Evolutionary conservation across 2,329 filamentous ascomycete genomes (phyloP), one percentile per base, ranked within the genome.

Genomic region (Cladosporium sp.): DNA sequence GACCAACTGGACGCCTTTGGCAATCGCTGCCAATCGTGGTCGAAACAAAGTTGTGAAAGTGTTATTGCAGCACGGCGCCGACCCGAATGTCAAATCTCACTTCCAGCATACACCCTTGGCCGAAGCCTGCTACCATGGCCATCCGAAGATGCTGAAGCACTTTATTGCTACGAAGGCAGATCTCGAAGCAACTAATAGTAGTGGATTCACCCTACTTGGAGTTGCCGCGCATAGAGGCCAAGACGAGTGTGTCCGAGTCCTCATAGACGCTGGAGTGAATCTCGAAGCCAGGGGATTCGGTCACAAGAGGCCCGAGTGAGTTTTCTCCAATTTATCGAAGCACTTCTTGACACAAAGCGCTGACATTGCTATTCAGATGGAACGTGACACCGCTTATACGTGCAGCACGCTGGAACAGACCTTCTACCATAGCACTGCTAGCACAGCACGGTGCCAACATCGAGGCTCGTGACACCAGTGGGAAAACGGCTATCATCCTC

Each of bases 71-170:
- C 34, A 45, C n/a, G 48, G 49, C 15, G 56, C 56, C 2, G 56
- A 58, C 19, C 37, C 49, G 1, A 58, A 58, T 40, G 4, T 24
- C 32, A 40, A 53, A 47, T 48, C 35, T 44, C 39, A 58, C 35
- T 35, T 25, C 6, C 17, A 53, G 6, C 12, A 58, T 28, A 47
- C 56, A 13, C 22, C 56, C 2, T 15, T 53, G 15, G 39, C 48
- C 19, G 56, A 58, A 24, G 56, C 56, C 10, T 49, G 47, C 32
- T 50, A 37, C 22, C 24, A 45, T 20, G 56, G 56, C 7, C 56
- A 37, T 32, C 47, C 39, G 6, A 50, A 53, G 9, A 47, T 58
- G 35, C 19, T 50, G n/a, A 40, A 48, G 19, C 37, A 51, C 8
- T 25, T 58, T 15, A 58, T 58, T 9, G 48, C 25, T 12, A 34